phyloP scores from a whole-genome alignment of 148 eudicot species.

The Agrostemma githago region DNA sequence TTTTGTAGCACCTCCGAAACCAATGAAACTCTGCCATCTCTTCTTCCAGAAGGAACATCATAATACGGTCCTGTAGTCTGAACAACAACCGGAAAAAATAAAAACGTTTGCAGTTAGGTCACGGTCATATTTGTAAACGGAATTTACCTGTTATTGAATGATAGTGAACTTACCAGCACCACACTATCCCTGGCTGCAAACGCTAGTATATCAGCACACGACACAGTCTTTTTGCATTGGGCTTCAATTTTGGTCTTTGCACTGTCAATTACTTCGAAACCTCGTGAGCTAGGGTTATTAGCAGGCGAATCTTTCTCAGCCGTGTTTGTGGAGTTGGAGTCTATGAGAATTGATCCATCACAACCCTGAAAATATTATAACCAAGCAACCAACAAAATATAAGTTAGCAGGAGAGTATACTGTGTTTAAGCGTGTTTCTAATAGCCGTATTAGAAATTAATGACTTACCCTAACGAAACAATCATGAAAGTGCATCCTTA shows the following conservation, averaged over 20 bases:
- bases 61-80: slow-evolving; percentile 16
- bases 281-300: slow-evolving; percentile 61
- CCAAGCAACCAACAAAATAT: not conserved
- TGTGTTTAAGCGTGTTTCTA: not conserved
- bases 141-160: not conserved
- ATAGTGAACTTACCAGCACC: not conserved
- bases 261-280: slow-evolving; percentile 65
- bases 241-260: slow-evolving; percentile 57
- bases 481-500: slow-evolving; percentile 61
- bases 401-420: not conserved
- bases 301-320: slow-evolving; percentile 75
- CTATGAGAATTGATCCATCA: slow-evolving; percentile 74
- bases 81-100: not conserved
- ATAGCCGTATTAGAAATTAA: not conserved
- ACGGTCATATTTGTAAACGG: not conserved
- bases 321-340: slow-evolving; percentile 49
- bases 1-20: slow-evolving; percentile 15
- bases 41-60: slow-evolving; percentile 26
- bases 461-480: slow-evolving; percentile 57
- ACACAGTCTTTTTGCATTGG: slow-evolving; percentile 39
- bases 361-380: slow-evolving; percentile 42
- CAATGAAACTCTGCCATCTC: slow-evolving; percentile 25
- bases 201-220: slow-evolving; percentile 29
- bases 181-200: slow-evolving; percentile 27
- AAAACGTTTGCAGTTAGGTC: not conserved